phyloP scores from a whole-genome alignment of 1,139 yeast species.

The Tardiomyces blankii region DNA sequence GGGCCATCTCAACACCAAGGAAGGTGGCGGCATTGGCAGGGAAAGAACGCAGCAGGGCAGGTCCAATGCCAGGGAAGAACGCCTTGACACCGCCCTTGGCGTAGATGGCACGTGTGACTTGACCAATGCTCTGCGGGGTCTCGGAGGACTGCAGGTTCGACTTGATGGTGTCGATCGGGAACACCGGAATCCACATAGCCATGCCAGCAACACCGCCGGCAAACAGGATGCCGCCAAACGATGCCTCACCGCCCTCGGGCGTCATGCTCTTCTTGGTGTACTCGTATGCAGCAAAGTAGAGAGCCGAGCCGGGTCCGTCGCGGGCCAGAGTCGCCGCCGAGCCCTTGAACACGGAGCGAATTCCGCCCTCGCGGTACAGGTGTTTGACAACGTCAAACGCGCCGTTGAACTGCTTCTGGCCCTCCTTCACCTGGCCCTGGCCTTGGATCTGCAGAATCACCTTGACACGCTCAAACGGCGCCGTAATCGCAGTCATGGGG shows the following conservation, averaged over 20 bases:
- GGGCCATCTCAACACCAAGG: constrained; percentile 87
- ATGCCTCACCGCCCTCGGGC: constrained; percentile 41
- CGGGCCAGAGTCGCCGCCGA: constrained; percentile 87
- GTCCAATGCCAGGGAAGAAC: constrained; percentile 96
- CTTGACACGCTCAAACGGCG: constrained; percentile 93
- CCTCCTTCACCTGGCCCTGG: constrained; percentile 22
- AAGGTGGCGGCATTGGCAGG: constrained; percentile 98
- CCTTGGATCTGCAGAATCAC: constrained; percentile 83
- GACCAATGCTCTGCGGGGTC: constrained; percentile 44
- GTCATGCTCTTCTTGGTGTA: constrained; percentile 56
- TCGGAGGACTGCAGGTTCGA: constrained; percentile 70
- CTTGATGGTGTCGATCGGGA: constrained; percentile 94
- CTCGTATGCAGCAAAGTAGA: constrained; percentile 93
- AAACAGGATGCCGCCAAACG: constrained; percentile 63
- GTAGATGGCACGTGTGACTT: constrained; percentile 55
- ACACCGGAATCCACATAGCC: constrained; percentile 92
- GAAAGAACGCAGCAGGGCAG: constrained; percentile 88
- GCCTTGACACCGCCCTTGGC: constrained; percentile 74
- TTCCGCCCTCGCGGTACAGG: constrained; percentile 72
- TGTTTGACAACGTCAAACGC: constrained; percentile 50
- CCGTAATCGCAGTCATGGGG: constrained; percentile 91
- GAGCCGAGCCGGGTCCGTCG: constrained; percentile 98
- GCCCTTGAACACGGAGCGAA: constrained; percentile 80
- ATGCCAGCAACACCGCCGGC: constrained; percentile 97
- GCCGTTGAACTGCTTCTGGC: constrained; percentile 36